A percentile compares a stretch with the other conserved stretches of the same genome.
Conservation (phyloP, 768 basidiomycete genomes). For the Tricholomella constricta region DNA sequence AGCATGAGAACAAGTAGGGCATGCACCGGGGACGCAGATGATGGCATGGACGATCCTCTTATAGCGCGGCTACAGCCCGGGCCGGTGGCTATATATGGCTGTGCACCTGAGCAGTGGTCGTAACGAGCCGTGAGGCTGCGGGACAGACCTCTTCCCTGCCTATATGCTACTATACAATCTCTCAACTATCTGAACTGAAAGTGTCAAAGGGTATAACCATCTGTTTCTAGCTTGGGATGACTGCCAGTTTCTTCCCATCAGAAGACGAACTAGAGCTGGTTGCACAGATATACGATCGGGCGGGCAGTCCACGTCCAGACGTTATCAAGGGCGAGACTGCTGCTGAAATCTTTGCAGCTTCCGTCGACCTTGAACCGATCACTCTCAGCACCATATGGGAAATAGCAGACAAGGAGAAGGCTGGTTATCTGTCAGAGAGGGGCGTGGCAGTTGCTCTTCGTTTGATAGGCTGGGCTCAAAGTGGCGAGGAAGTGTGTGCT, state of each 20-base stretch:
- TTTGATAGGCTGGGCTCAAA: constrained; percentile 68
- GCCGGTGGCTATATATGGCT: too few relatives aligned
- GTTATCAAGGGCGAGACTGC: constrained; percentile 44
- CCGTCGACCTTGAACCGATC: constrained; percentile 49
- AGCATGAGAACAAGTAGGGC: too few relatives aligned
- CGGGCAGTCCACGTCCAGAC: constrained; percentile 23
- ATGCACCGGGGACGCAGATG: too few relatives aligned
- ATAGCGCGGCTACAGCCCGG: too few relatives aligned
- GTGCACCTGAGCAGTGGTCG: too few relatives aligned
- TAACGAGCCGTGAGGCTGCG: too few relatives aligned
- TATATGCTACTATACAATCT: too few relatives aligned
- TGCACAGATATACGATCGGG: constrained; percentile 26
- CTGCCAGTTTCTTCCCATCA: constrained; percentile 21
- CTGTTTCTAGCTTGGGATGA: too few relatives aligned
- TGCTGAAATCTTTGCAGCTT: constrained; percentile 57
- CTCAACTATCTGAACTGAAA: too few relatives aligned
- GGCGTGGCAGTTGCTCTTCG: constrained; percentile 61
- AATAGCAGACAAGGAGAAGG: constrained; percentile 60
- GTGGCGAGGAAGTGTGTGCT: constrained; percentile 42
- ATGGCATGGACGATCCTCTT: too few relatives aligned
- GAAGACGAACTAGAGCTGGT: constrained; percentile 34
- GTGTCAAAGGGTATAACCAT: too few relatives aligned
- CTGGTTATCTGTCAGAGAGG: constrained; percentile 54
- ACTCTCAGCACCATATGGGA: constrained; percentile 65
- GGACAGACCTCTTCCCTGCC: too few relatives aligned